Conservation (phyloP, 371 early-diverging fungal species). For the Mortierella polycephala region DNA sequence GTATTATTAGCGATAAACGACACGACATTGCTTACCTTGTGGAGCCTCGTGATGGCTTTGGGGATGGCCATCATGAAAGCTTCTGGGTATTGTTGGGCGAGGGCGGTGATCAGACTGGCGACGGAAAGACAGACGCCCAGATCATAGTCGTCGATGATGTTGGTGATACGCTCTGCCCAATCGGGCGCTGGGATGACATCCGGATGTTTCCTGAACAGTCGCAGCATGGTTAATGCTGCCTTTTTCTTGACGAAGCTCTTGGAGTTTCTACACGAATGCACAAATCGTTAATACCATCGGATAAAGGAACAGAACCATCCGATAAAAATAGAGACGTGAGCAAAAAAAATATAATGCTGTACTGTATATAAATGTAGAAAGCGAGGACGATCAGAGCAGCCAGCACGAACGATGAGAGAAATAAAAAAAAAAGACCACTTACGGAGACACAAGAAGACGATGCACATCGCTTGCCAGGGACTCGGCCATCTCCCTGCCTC, state of each 20-base stretch:
- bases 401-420: background rate
- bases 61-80: conserved; percentile 79
- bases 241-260: conserved; percentile 95
- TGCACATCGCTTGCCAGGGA: conserved; percentile 86
- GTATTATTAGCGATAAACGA: no score
- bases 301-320: background rate
- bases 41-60: conserved; percentile 81
- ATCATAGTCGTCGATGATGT: conserved; percentile 87
- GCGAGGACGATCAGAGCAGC: conserved; percentile 9
- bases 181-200: conserved; percentile 89
- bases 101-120: conserved; percentile 84
- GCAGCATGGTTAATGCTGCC: conserved; percentile 92
- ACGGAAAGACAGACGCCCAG: conserved; percentile 90
- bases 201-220: conserved; percentile 90
- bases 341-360: conserved; percentile 17
- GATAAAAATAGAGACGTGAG: conserved; percentile 29
- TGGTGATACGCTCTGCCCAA: conserved; percentile 88
- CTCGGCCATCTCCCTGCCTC: conserved; percentile 93
- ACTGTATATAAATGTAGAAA: conserved; percentile 3
- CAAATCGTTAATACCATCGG: conserved; percentile 24
- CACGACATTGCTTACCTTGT: conserved; percentile 65
- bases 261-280: conserved; percentile 69
- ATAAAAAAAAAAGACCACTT: conserved; percentile 49
- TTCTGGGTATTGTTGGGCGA: conserved; percentile 90
- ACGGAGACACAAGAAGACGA: conserved; percentile 84